Base-by-base conservation (phyloP, 441 rosid genomes). In the Erodium texanum region DNA sequence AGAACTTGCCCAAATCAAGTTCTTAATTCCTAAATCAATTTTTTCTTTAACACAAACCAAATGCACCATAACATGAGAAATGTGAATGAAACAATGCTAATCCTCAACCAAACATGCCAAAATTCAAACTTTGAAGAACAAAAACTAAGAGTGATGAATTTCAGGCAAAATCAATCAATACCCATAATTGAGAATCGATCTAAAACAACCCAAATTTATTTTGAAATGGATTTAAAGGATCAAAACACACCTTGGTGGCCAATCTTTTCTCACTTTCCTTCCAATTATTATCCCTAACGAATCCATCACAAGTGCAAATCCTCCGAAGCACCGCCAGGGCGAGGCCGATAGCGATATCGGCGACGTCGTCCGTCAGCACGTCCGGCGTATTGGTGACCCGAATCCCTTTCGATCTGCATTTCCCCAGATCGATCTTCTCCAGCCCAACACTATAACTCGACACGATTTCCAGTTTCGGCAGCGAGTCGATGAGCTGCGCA, bases 321-420 rank as follows among this genome's bases (percentile, higher is more conserved):
- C 64, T 58, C 76, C 76, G 61, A 62, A 69, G 2, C n/a, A 74
- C 66, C 14, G 68, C 66, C 73, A 74, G 41, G 14, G 69, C 29
- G 54, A 74, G 41, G 34, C 68, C 76, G 2, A 74, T 65, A 2
- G 76, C 76, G 14, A 59, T 36, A 52, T 74, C 76, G 0, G 76
- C 76, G 19, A 74, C 76, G 54, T 69, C 72, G 24, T 74, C 76
- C 20, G 66, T 74, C 69, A 74, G 50, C 12, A 74, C 76, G 14
- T 74, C 76, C 0, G 76, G 76, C 8, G 76, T 74, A 34, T 74
- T 74, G 62, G 76, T 59, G 24, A 74, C 76, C 63, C 76, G 23
- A 16, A 74, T 65, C 58, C 76, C 76, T 24, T 43, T 74, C 22
- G 69, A 69, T 29, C 16, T 16, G 38, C 73, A 74, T 61, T 38